phyloP scores from a whole-genome alignment of 345 rosid species.

The Raphanus raphanistrum region DNA sequence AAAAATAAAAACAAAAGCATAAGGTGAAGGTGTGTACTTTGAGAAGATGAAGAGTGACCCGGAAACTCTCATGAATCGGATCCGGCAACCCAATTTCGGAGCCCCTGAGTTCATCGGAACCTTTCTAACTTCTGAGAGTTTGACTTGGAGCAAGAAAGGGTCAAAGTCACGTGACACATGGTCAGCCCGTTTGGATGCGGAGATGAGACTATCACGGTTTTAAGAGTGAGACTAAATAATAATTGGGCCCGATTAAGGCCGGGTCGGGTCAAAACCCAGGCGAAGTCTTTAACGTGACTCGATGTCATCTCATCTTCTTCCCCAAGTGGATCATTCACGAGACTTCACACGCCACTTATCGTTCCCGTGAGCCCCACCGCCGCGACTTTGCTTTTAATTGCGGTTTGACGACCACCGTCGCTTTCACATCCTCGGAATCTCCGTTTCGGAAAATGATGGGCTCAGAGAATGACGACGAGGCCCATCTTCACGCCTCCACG shows the following conservation, averaged over 20 bases:
- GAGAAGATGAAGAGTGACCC: slow-evolving; percentile 61
- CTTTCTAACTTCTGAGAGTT: background rate
- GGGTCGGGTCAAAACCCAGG: slow-evolving; percentile 23
- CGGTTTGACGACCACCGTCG: background rate
- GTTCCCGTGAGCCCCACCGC: slow-evolving; percentile 25
- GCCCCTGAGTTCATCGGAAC: background rate
- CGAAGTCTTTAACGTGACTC: slow-evolving; percentile 20
- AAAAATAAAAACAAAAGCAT: background rate
- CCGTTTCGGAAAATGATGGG: slow-evolving; percentile 71
- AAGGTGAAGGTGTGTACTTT: background rate
- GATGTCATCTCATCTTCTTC: slow-evolving; percentile 20
- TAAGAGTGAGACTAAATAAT: background rate
- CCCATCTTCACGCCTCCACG: slow-evolving; percentile 52
- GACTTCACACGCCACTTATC: slow-evolving; percentile 3
- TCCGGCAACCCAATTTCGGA: slow-evolving; percentile 49
- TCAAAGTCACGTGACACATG: background rate
- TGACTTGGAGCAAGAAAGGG: background rate
- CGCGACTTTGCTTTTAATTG: background rate
- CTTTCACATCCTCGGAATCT: background rate
- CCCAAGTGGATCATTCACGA: slow-evolving; percentile 15
- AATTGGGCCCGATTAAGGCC: slow-evolving; percentile 3
- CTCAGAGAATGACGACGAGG: slow-evolving; percentile 62
- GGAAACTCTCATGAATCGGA: slow-evolving; percentile 40
- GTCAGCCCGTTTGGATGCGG: slow-evolving; percentile 5
- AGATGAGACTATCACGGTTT: background rate